Evolutionary conservation across 768 basidiomycete species (phyloP).

Genomic region (Panellus pusillus): DNA sequence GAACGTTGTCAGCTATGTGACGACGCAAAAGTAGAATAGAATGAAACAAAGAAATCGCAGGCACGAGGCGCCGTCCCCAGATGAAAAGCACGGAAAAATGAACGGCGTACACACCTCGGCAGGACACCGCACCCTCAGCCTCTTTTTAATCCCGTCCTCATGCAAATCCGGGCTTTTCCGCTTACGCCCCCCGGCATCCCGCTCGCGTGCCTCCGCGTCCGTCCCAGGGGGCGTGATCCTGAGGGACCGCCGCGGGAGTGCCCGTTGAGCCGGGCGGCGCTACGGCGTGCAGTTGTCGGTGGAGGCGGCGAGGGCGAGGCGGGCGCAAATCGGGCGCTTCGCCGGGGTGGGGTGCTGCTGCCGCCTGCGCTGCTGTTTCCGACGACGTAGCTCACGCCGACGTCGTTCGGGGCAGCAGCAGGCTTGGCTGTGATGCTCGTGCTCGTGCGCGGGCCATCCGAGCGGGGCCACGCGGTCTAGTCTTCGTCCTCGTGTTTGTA

Average conservation of each 20-base stretch:
- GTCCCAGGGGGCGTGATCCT: not conserved
- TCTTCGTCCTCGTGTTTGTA: not conserved
- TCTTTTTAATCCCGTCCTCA: slow-evolving; percentile 1
- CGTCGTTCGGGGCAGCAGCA: not conserved
- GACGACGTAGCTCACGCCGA: not conserved
- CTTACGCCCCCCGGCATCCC: not conserved
- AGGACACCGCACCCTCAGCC: slow-evolving; percentile 8
- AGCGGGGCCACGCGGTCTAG: slow-evolving; percentile 1
- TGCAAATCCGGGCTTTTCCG: slow-evolving; percentile 15
- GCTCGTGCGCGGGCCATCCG: not conserved
- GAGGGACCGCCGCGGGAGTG: not conserved
- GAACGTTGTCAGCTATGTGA: not conserved
- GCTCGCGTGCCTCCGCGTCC: not conserved
- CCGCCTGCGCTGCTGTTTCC: not conserved
- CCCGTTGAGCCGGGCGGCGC: not conserved
- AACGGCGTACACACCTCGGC: slow-evolving; percentile 8
- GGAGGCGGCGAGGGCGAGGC: not conserved
- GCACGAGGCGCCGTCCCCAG: too few relatives aligned
- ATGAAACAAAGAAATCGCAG: too few relatives aligned
- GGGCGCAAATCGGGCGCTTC: slow-evolving; percentile 5
- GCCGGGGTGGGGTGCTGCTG: not conserved
- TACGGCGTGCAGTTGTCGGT: not conserved
- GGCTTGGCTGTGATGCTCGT: not conserved
- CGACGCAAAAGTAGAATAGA: not conserved
- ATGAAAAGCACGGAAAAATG: not conserved